Evolutionary conservation across 352 stramenopile genomes (phyloP).

Genomic region (Phytophthora pini): DNA sequence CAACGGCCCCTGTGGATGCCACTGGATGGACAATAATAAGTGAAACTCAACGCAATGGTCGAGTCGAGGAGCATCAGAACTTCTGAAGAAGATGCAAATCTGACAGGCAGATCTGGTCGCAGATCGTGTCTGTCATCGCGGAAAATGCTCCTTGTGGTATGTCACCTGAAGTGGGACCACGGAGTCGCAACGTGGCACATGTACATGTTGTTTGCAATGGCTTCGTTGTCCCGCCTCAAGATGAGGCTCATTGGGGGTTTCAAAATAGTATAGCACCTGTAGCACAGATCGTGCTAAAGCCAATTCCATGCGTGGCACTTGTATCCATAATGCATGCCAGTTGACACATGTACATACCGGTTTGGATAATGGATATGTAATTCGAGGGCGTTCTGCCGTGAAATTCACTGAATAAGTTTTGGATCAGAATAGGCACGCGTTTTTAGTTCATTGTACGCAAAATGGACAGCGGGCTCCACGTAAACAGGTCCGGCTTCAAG

Average conservation of each 20-base stretch:
- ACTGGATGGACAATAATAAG: background rate
- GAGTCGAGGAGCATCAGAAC: no score
- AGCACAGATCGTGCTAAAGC: background rate
- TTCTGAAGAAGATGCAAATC: constrained; percentile 8
- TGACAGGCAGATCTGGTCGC: constrained; percentile 7
- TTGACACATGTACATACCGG: no score
- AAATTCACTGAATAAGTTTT: constrained; percentile 3
- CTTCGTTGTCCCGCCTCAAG: no score
- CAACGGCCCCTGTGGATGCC: background rate
- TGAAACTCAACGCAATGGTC: background rate
- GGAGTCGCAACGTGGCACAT: background rate
- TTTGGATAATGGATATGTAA: background rate
- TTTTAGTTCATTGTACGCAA: background rate
- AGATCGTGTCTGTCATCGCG: constrained; percentile 3
- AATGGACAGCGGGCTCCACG: background rate
- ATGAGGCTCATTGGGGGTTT: no score
- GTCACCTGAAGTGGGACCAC: background rate
- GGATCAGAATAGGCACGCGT: constrained; percentile 3
- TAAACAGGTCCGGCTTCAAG: background rate
- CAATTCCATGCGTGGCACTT: no score
- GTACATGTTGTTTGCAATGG: no score
- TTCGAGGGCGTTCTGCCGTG: background rate
- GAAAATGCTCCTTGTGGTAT: background rate
- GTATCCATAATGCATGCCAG: no score
- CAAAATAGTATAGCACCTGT: background rate